phyloP scores from a whole-genome alignment of 2,329 filamentous ascomycete genomes.

The Aschersonia sp. region DNA sequence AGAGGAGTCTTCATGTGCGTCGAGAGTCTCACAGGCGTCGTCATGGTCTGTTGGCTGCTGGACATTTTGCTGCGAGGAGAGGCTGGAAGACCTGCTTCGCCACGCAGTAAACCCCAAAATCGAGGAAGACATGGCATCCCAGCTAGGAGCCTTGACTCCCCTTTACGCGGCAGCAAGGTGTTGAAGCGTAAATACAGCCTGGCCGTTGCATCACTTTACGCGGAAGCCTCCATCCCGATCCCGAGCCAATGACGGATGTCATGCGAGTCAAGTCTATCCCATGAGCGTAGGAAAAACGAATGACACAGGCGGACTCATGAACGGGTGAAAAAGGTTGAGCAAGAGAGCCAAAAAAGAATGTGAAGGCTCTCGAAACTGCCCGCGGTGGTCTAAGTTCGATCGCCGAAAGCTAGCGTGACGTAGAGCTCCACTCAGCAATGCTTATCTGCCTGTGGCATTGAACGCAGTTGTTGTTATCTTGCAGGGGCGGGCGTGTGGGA shows the following conservation, averaged over 20 bases:
- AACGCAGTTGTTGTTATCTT: no score
- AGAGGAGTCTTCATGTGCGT: constrained; percentile 7
- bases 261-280: no score
- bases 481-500: no score
- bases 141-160: not conserved
- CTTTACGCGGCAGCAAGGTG: no score
- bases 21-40: constrained; percentile 12
- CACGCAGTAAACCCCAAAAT: constrained; percentile 32
- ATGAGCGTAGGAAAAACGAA: no score
- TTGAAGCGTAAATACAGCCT: no score
- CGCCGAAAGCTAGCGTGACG: not conserved
- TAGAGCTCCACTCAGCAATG: not conserved
- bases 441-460: not conserved
- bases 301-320: no score
- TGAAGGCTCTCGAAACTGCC: not conserved
- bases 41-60: constrained; percentile 9
- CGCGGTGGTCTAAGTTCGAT: not conserved
- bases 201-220: no score
- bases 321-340: no score
- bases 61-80: constrained; percentile 17
- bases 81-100: constrained; percentile 27
- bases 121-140: constrained; percentile 28
- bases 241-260: no score
- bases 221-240: no score
- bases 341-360: no score